Conservation (phyloP, 2,329 filamentous ascomycete species). For the Fusarium floridanum region DNA sequence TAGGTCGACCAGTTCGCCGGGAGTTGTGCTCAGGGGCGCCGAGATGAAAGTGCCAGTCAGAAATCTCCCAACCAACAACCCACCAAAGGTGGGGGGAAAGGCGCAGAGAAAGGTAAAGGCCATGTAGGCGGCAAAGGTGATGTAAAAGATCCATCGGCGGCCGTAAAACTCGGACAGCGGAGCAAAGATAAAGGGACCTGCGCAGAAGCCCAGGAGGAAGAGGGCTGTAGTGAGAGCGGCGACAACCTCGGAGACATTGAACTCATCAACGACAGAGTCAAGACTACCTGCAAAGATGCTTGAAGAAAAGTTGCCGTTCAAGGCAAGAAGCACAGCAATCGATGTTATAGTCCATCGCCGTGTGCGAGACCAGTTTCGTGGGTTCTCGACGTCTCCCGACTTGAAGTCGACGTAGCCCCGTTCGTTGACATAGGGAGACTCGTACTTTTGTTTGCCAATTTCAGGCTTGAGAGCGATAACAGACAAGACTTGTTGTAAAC, state of each 20-base stretch:
- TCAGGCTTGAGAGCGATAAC: conserved; percentile 17
- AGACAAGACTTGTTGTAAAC: conserved; percentile 3
- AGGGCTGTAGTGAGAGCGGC: conserved; percentile 65
- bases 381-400: conserved; percentile 64
- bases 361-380: conserved; percentile 60
- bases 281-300: conserved; percentile 52
- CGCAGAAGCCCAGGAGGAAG: conserved; percentile 68
- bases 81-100: conserved; percentile 66
- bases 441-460: conserved; percentile 4
- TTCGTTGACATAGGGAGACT: conserved; percentile 59
- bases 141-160: conserved; percentile 65
- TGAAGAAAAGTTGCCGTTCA: conserved; percentile 67
- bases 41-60: conserved; percentile 67
- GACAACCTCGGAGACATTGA: conserved; percentile 61
- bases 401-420: conserved; percentile 65
- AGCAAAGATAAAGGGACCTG: conserved; percentile 70
- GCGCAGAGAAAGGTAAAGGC: conserved; percentile 67
- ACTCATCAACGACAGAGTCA: conserved; percentile 48
- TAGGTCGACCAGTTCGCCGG: conserved; percentile 66
- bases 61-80: conserved; percentile 67
- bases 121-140: conserved; percentile 62
- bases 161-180: conserved; percentile 70
- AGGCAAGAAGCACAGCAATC: conserved; percentile 59
- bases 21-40: conserved; percentile 62
- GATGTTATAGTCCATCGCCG: conserved; percentile 59